These are phyloP conservation scores for Phytophthora hibernalis DNA, from an alignment of 352 stramenopile species.

Conservation along the genomic window DNA sequence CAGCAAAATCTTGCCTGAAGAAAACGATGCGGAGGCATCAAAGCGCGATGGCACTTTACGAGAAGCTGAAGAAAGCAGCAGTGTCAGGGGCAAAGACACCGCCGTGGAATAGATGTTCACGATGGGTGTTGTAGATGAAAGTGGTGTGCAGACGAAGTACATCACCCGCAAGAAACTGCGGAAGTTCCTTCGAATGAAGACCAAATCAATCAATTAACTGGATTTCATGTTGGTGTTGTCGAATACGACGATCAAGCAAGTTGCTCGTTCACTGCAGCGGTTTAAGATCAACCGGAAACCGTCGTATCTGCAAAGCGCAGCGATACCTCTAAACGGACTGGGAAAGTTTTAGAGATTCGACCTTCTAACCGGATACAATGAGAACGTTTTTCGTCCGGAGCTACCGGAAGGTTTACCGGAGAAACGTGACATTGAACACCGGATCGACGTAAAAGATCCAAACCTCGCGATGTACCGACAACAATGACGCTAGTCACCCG, in stretches of 20 bases:
- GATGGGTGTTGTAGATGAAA: not conserved
- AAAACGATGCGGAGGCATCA: too few species aligned
- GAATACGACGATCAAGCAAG: too few species aligned
- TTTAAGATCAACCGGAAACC: too few species aligned
- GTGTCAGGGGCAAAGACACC: too few species aligned
- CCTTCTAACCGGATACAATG: slow-evolving; percentile 4
- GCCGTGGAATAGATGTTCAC: not conserved
- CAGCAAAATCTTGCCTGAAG: too few species aligned
- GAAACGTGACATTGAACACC: slow-evolving; percentile 9
- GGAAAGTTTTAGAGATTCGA: too few species aligned
- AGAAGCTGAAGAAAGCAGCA: too few species aligned
- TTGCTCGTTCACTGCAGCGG: too few species aligned
- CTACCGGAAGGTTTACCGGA: slow-evolving; percentile 14
- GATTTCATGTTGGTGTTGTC: too few species aligned
- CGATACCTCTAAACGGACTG: too few species aligned
- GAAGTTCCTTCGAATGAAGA: not conserved
- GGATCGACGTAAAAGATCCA: slow-evolving; percentile 9
- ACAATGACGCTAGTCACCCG: slow-evolving; percentile 10
- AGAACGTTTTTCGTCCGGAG: slow-evolving; percentile 10
- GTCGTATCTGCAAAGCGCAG: too few species aligned
- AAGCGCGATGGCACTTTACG: too few species aligned
- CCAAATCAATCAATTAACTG: not conserved
- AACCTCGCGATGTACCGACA: slow-evolving; percentile 18
- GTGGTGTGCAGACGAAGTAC: not conserved
- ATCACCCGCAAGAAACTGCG: not conserved